phyloP scores from a whole-genome alignment of 2,329 filamentous ascomycete species.

The Teratosphaeria zuluensis region DNA sequence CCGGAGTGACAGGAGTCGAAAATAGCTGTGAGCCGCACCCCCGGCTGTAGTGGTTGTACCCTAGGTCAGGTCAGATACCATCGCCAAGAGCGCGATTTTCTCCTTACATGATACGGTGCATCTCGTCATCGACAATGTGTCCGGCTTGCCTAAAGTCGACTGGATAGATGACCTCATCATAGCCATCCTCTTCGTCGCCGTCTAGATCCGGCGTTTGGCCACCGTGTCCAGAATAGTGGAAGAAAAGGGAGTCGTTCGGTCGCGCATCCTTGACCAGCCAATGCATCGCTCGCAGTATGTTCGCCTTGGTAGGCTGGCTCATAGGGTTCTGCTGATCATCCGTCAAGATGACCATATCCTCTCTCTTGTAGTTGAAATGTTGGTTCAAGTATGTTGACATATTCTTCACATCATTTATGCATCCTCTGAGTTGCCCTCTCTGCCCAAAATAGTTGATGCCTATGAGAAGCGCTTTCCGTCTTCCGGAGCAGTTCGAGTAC shows the following conservation, averaged over 20 bases:
- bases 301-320: constrained; percentile 93
- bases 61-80: constrained; percentile 17
- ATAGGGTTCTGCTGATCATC: constrained; percentile 96
- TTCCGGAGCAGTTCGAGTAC: constrained; percentile 84
- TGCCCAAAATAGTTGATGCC: constrained; percentile 97
- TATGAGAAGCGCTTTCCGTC: constrained; percentile 79
- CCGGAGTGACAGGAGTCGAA: constrained; percentile 77
- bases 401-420: constrained; percentile 96
- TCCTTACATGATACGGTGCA: constrained; percentile 59
- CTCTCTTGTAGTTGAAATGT: constrained; percentile 82
- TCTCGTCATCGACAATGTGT: constrained; percentile 74
- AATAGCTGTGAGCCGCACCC: constrained; percentile 74
- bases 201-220: constrained; percentile 73
- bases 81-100: neutral
- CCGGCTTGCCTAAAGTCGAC: constrained; percentile 72
- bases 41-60: constrained; percentile 66
- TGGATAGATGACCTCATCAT: constrained; percentile 76
- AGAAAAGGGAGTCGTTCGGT: constrained; percentile 91
- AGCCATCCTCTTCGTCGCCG: constrained; percentile 72
- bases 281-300: constrained; percentile 92
- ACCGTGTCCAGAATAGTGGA: constrained; percentile 88
- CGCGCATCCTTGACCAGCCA: constrained; percentile 92
- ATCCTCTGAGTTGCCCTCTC: constrained; percentile 79
- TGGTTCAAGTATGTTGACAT: constrained; percentile 87
- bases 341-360: constrained; percentile 94